Evolutionary conservation across 139 green algal genomes (phyloP).

Genomic region (Micractinium sp.): DNA sequence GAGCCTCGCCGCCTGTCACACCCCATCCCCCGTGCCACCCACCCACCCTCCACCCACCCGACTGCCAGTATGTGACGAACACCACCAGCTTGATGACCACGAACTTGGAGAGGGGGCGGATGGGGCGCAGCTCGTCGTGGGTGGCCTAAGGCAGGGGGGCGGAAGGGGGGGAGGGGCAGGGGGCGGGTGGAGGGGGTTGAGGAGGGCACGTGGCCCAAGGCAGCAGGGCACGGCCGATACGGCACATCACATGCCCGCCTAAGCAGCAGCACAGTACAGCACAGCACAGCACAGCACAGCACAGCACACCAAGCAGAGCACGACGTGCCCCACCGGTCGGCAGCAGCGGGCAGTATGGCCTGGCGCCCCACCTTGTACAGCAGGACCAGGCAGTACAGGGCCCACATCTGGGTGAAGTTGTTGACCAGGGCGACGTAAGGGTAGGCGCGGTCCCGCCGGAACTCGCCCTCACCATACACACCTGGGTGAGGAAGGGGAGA

Average conservation of each 20-base stretch:
- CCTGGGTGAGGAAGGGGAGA: slow-evolving; percentile 8
- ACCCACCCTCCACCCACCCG: slow-evolving; percentile 3
- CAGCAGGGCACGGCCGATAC: slow-evolving; percentile 16
- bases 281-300: not conserved
- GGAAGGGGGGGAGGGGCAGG: not conserved
- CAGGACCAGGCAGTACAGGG: slow-evolving; percentile 95
- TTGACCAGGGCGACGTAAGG: slow-evolving; percentile 84
- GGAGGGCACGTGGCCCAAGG: not conserved
- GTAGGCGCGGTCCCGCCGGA: slow-evolving; percentile 73
- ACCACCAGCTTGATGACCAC: slow-evolving; percentile 94
- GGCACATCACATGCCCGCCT: not conserved
- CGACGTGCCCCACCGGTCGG: too few relatives aligned
- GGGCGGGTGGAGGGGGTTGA: not conserved
- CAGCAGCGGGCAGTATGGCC: too few relatives aligned
- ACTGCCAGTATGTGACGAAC: slow-evolving; percentile 97
- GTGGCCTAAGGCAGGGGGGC: slow-evolving; percentile 49
- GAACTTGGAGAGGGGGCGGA: slow-evolving; percentile 94
- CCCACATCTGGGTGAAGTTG: slow-evolving; percentile 89
- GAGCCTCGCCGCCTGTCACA: too few relatives aligned
- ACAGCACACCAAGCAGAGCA: not conserved
- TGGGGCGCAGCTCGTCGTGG: slow-evolving; percentile 87
- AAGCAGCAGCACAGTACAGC: not conserved
- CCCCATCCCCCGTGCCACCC: too few relatives aligned
- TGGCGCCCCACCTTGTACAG: slow-evolving; percentile 82
- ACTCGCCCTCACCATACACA: slow-evolving; percentile 77